Evolutionary conservation across 257 asterid species (phyloP).

Genomic region (Nicotiana undulata): DNA sequence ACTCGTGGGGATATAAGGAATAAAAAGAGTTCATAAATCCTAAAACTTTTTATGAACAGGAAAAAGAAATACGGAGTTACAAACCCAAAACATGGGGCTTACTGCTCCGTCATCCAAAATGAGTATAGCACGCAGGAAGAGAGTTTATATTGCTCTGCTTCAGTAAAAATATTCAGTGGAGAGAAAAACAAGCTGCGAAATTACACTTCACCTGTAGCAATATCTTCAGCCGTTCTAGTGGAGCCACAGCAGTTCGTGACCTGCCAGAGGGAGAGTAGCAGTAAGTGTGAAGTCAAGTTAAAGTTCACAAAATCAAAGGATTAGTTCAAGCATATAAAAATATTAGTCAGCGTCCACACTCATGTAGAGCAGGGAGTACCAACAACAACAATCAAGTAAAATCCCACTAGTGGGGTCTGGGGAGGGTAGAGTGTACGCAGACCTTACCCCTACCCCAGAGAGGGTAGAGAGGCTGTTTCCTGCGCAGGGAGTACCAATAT

Average conservation of each 20-base stretch:
- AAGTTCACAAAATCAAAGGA: background rate
- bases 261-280: slow-evolving; percentile 32
- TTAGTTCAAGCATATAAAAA: background rate
- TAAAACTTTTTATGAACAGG: background rate
- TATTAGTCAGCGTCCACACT: background rate
- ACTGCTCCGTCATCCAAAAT: background rate
- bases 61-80: background rate
- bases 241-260: slow-evolving; percentile 98
- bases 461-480: too few species aligned
- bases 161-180: background rate
- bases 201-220: slow-evolving; percentile 64
- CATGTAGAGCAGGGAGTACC: background rate
- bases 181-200: background rate
- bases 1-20: background rate
- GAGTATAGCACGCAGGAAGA: background rate
- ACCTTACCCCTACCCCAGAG: too few species aligned
- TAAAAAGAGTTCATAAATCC: background rate
- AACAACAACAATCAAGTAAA: too few species aligned
- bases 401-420: too few species aligned
- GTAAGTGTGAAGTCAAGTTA: background rate
- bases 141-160: background rate
- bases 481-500: background rate
- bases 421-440: too few species aligned
- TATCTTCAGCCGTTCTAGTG: slow-evolving; percentile 89
- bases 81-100: background rate